Evolutionary conservation across 208 protist species (phyloP).

Genomic region (Trypanosoma cruzi): DNA sequence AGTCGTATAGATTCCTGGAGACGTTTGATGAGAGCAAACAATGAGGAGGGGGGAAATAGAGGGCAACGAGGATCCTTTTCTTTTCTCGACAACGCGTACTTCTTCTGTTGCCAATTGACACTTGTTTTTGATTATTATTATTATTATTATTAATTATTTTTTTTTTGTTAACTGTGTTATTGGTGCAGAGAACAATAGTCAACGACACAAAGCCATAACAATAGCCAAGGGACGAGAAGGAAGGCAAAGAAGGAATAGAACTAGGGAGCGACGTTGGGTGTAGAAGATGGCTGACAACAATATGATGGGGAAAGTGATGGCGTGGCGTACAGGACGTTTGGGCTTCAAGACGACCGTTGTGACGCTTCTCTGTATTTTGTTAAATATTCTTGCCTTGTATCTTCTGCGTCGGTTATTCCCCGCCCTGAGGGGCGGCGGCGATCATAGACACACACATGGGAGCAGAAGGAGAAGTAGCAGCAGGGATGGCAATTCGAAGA

Average conservation of each 20-base stretch:
- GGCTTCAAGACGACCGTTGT: not conserved
- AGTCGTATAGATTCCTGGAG: not conserved
- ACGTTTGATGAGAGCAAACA: not conserved
- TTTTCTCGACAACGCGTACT: too few relatives aligned
- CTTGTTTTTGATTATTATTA: too few relatives aligned
- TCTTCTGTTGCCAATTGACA: too few relatives aligned
- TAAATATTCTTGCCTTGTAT: constrained; percentile 18
- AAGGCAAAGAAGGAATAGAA: not conserved
- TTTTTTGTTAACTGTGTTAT: too few relatives aligned
- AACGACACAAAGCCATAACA: too few relatives aligned
- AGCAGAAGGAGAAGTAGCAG: not conserved
- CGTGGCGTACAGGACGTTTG: not conserved
- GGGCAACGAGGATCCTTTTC: not conserved
- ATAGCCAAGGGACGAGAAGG: too few relatives aligned
- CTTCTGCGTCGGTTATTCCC: constrained; percentile 5
- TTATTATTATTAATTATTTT: not conserved
- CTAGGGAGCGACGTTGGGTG: not conserved
- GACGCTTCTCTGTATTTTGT: constrained; percentile 6
- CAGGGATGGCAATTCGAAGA: not conserved
- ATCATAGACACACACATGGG: not conserved
- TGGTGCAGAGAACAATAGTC: too few relatives aligned
- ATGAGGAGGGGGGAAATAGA: not conserved
- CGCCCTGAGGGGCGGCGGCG: not conserved
- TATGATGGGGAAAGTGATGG: not conserved
- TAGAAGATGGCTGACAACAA: not conserved